Base-by-base conservation (phyloP, 441 rosid genomes). In the Syzygium malaccense region DNA sequence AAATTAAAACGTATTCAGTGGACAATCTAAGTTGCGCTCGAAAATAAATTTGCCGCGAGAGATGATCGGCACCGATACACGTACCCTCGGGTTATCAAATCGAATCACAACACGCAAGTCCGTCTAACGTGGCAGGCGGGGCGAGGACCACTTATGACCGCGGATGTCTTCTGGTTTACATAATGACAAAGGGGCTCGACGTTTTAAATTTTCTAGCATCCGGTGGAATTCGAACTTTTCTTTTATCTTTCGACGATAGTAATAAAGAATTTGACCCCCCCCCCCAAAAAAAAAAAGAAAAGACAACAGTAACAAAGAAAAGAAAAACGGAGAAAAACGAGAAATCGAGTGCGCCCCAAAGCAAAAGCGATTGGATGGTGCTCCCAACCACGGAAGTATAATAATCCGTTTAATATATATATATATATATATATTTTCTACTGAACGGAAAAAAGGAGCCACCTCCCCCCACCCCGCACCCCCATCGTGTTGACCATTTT, bases 21-120 rank as follows among this genome's bases (percentile, higher is more conserved):
- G 4, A 33, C 7, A 5, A 5, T 37, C 2, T 33, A 33, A 1
- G 13, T 19, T 4, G 2, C 0, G 48, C 8, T 19, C 1, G 3
- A 13, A 28, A 60, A 5, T 10, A 60, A 60, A 60, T 25, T 28
- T 2, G 4, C 6, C 6, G 6, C 12, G 0, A 10, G 1, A 58
- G 14, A 58, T 58, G 14, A 58, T 58, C 7, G 15, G 15, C 5
- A 2, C 30, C 12, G n/a, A 2, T 58, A 2, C 8, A 56, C 23
- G 26, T 23, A 25, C 60, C 60, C 12, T 20, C 4, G 4, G 28
- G 9, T 7, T 23, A 3, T 56, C 60, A 23, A 8, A 56, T 56
- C 60, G 2, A 8, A 56, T 56, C 60, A 23, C 9, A 9, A 23
- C 23, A 23, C 9, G 26, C 10, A 55, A 55, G 8, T 55, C 20